phyloP scores from a whole-genome alignment of 768 basidiomycete genomes.

The Boletus tomentosulus region DNA sequence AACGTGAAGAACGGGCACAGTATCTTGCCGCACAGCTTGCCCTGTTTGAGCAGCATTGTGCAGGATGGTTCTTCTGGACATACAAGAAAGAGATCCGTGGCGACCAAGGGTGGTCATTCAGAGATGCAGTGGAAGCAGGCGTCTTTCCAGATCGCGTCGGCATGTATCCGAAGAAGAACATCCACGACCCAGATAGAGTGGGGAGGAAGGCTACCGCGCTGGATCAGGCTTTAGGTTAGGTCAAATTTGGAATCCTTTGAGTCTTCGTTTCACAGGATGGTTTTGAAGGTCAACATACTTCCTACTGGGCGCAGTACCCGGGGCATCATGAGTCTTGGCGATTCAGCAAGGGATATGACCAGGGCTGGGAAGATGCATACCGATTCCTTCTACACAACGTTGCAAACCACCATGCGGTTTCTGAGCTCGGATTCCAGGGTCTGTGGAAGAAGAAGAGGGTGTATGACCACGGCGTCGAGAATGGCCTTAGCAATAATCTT shows the following conservation, averaged over 20 bases:
- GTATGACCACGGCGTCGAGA: constrained; percentile 39
- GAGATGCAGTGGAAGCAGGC: constrained; percentile 57
- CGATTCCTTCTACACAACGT: constrained; percentile 42
- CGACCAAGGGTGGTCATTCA: constrained; percentile 73
- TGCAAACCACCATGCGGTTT: constrained; percentile 27
- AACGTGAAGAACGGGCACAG: constrained; percentile 38
- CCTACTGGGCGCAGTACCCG: constrained; percentile 45
- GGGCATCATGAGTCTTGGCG: constrained; percentile 64
- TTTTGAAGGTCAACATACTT: constrained; percentile 34
- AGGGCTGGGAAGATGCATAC: constrained; percentile 72
- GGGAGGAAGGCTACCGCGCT: constrained; percentile 29
- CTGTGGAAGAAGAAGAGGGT: constrained; percentile 52
- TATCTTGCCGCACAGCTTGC: constrained; percentile 64
- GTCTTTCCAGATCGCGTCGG: constrained; percentile 57
- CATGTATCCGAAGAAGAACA: constrained; percentile 27
- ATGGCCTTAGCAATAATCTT: constrained; percentile 38
- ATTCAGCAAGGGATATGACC: constrained; percentile 59
- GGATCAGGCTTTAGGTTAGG: constrained; percentile 32
- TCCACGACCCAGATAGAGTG: constrained; percentile 17
- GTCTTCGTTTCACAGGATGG: constrained; percentile 12
- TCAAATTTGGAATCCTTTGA: constrained; percentile 10
- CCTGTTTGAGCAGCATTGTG: constrained; percentile 58
- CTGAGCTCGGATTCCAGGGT: constrained; percentile 61
- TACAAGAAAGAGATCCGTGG: constrained; percentile 64
- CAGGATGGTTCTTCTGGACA: constrained; percentile 85